These are phyloP conservation scores for Solidago caesia DNA, from an alignment of 129 eudicot genomes.

Conservation along the genomic window DNA sequence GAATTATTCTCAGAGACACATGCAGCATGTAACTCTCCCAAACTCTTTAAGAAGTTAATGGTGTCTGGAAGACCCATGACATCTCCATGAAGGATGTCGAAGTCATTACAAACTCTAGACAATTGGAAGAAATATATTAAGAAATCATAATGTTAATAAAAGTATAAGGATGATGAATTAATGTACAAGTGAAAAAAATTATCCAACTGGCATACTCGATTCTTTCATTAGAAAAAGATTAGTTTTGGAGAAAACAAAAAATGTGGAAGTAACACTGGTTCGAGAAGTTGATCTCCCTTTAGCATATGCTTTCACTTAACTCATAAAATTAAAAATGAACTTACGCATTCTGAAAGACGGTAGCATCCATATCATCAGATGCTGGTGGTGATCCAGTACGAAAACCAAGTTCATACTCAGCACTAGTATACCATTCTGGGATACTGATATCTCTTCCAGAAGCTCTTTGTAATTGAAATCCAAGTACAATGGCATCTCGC, in stretches of 20 bases:
- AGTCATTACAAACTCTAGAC: background rate
- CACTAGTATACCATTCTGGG: constrained; percentile 95
- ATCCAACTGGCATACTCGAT: background rate
- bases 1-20: background rate
- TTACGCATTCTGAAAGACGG: constrained; percentile 47
- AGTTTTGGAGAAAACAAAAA: background rate
- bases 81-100: background rate
- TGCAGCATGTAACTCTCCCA: background rate
- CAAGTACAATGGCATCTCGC: constrained; percentile 95
- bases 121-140: background rate
- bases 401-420: constrained; percentile 83
- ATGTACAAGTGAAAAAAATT: too few species aligned
- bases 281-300: background rate
- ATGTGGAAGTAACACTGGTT: background rate
- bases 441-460: constrained; percentile 95
- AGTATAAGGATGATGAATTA: background rate
- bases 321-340: constrained; percentile 14
- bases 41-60: background rate
- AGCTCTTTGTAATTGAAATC: constrained; percentile 86
- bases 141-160: background rate
- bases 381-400: constrained; percentile 80
- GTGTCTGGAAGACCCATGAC: background rate
- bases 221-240: background rate
- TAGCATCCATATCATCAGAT: constrained; percentile 36
- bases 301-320: background rate